These are phyloP conservation scores for Orbilia brochopaga DNA, from an alignment of 2,329 filamentous ascomycete species.

Conservation along the genomic window DNA sequence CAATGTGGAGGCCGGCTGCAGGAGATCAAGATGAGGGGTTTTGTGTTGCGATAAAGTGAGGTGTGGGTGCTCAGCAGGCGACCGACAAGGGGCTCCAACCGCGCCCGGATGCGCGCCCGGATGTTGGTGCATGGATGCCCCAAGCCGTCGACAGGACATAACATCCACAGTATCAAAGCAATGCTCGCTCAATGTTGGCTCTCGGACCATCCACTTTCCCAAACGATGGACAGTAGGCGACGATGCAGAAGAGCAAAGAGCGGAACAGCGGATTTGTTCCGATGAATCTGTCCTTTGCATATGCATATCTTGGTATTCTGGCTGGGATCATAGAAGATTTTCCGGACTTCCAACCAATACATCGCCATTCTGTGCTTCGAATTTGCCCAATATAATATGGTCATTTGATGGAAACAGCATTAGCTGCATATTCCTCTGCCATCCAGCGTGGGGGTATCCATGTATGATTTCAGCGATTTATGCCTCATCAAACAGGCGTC, in stretches of 20 bases:
- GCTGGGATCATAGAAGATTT: conserved; percentile 26
- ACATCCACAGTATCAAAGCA: conserved; percentile 16
- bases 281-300: conserved; percentile 17
- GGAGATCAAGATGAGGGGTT: conserved; percentile 31
- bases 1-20: conserved; percentile 9
- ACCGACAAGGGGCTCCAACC: conserved; percentile 48
- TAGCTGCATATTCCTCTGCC: neutral
- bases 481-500: conserved; percentile 38
- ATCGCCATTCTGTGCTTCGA: neutral
- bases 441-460: conserved; percentile 40
- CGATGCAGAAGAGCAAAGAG: conserved; percentile 28
- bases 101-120: conserved; percentile 45
- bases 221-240: conserved; percentile 19
- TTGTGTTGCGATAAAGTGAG: conserved; percentile 46
- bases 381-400: neutral
- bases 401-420: neutral
- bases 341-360: conserved; percentile 18
- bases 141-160: neutral
- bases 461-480: conserved; percentile 42
- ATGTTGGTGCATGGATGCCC: conserved; percentile 14
- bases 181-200: conserved; percentile 18
- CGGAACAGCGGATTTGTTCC: conserved; percentile 21
- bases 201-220: conserved; percentile 7
- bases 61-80: conserved; percentile 45
- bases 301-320: conserved; percentile 9